Evolutionary conservation across 257 asterid species (phyloP), one percentile per base, ranked within the genome.

Genomic region (Mitragyna speciosa): DNA sequence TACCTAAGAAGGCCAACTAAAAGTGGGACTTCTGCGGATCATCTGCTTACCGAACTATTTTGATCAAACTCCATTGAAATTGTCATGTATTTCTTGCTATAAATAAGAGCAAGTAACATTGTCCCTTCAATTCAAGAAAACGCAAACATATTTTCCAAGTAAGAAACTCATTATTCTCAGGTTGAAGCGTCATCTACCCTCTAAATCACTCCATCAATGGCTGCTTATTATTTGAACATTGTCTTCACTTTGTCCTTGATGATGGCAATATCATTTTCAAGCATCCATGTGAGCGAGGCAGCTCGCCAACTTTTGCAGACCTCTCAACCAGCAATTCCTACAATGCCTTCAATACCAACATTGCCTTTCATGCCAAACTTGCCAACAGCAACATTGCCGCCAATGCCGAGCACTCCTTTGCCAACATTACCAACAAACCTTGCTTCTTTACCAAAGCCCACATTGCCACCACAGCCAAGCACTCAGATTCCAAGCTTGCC

Each of bases 381-480:
- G 41, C 41, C 41, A 36, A 1, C 41, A 36, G 41, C 81, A 0
- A 3, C 78, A 12, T 76, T 81, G 73, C 84, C 81, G 7, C 48
- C n/a, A 7, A 28, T 65, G 54, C 61, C 41, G 4, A 36, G 41
- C 41, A 36, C 41, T 36, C 61, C 33, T 3, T 20, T 64, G 17
- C 69, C 69, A 26, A 26, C 78, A 12, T 33, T 74, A 36, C 78
- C 84, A 15, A 41, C 78, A 3, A 26, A 22, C 12, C 58, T 47
- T 36, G 63, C 83, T 10, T 66, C 75, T 17, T 47, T 81, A 36
- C 84, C 84, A 45, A 58, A 43, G 41, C 76, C 84, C 71, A 36
- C 41, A 36, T 36, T 36, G 41, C 41, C 41, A 36, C 41, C 41
- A 36, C 41, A 36, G 41, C 41, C 41, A 36, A 36, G 41, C 41